phyloP scores from a whole-genome alignment of 2,329 filamentous ascomycete species.

The Ambrosiella beaveri region DNA sequence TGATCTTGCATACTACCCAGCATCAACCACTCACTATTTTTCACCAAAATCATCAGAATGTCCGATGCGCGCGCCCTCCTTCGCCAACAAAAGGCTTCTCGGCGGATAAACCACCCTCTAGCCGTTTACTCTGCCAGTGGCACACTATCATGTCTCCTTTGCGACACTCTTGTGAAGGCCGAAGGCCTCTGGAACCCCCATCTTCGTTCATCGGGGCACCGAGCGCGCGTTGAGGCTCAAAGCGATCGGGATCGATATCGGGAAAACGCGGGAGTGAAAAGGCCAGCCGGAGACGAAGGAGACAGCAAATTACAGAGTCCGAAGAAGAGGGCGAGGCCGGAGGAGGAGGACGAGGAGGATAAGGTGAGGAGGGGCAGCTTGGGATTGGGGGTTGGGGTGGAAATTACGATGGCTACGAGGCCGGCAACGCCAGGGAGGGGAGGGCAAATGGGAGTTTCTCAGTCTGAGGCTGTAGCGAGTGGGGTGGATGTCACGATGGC shows the following conservation, averaged over 20 bases:
- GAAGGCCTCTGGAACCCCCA: conserved; percentile 53
- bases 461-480: not conserved
- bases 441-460: not conserved
- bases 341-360: not conserved
- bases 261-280: not conserved
- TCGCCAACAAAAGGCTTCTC: conserved; percentile 57
- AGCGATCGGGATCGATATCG: conserved; percentile 17
- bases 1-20: not conserved
- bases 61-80: conserved; percentile 65
- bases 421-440: conserved; percentile 37
- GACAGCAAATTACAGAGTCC: not conserved
- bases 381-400: conserved; percentile 31
- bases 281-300: not conserved
- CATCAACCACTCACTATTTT: conserved; percentile 4
- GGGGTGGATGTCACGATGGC: not conserved
- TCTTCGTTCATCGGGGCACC: conserved; percentile 31
- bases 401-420: conserved; percentile 45
- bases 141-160: conserved; percentile 50
- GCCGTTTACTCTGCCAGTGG: conserved; percentile 51
- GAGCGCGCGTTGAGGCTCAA: conserved; percentile 14
- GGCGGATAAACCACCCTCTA: conserved; percentile 53
- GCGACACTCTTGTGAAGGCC: conserved; percentile 45
- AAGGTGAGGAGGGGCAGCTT: not conserved
- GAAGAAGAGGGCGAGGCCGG: conserved; percentile 4
- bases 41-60: conserved; percentile 31